Conservation (phyloP, 2,329 filamentous ascomycete genomes). For the Polytolypa hystricis region DNA sequence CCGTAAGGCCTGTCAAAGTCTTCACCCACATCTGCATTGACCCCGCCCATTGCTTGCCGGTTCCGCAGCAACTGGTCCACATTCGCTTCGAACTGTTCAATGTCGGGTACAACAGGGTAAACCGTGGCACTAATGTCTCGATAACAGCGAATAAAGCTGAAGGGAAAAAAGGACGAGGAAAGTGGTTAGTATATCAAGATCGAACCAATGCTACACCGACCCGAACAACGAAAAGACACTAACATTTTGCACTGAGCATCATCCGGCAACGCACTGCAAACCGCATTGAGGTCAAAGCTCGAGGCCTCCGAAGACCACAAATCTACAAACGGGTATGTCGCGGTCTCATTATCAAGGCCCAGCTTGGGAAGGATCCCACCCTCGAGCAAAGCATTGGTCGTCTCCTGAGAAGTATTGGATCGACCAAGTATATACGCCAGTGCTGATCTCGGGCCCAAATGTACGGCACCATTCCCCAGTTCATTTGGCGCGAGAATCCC, state of each 20-base stretch:
- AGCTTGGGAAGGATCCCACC: constrained; percentile 52
- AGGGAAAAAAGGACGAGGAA: not conserved
- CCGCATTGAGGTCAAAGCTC: constrained; percentile 44
- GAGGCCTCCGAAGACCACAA: constrained; percentile 53
- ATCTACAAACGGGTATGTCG: constrained; percentile 55
- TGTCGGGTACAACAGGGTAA: constrained; percentile 50
- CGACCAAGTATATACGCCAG: constrained; percentile 49
- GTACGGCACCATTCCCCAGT: constrained; percentile 48
- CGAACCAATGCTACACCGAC: too few relatives aligned
- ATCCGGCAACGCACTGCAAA: constrained; percentile 47
- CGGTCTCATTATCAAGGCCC: constrained; percentile 53
- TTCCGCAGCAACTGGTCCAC: constrained; percentile 44
- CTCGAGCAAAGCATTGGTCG: constrained; percentile 44
- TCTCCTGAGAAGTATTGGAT: constrained; percentile 34
- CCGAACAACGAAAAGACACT: constrained; percentile 13
- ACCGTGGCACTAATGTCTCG: constrained; percentile 34
- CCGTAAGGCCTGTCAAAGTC: constrained; percentile 47
- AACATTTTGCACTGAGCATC: constrained; percentile 47
- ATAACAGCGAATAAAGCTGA: constrained; percentile 11
- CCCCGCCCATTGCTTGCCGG: constrained; percentile 33
- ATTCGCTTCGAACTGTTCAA: constrained; percentile 43
- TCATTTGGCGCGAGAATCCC: constrained; percentile 52
- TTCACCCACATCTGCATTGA: constrained; percentile 33
- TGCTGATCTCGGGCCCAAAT: constrained; percentile 51
- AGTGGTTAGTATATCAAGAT: not conserved